These are phyloP conservation scores for Papilionanthe hybrid DNA, from an alignment of 116 monocot genomes.

Conservation along the genomic window DNA sequence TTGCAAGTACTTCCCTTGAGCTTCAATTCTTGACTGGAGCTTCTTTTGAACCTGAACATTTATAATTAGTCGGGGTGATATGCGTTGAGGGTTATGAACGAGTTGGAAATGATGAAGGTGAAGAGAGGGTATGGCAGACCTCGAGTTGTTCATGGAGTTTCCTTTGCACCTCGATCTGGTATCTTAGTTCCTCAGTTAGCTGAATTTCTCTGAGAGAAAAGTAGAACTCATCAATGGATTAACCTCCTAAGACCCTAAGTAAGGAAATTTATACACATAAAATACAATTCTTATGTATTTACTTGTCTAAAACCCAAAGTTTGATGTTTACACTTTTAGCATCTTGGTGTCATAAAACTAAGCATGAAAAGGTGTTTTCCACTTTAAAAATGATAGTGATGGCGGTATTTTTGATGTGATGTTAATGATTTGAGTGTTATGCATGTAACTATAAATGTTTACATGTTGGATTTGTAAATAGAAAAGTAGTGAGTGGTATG, in stretches of 20 bases:
- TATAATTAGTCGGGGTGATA: background rate
- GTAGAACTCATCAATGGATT: background rate
- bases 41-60: conserved; percentile 71
- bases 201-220: conserved; percentile 29
- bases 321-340: no score
- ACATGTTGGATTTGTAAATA: no score
- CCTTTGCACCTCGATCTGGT: conserved; percentile 76
- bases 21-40: conserved; percentile 81
- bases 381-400: no score
- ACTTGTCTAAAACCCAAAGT: no score
- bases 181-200: conserved; percentile 57
- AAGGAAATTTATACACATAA: no score
- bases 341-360: no score
- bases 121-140: conserved; percentile 14
- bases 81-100: background rate
- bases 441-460: no score
- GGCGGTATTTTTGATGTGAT: no score
- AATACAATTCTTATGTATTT: no score
- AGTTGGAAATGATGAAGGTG: background rate
- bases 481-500: no score
- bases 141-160: conserved; percentile 76
- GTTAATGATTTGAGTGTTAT: no score
- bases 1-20: conserved; percentile 84
- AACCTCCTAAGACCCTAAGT: background rate
- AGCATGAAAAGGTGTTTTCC: no score